These are phyloP conservation scores for Sordariomycetes sp. DNA, from an alignment of 2,329 filamentous ascomycete genomes.

Conservation along the genomic window DNA sequence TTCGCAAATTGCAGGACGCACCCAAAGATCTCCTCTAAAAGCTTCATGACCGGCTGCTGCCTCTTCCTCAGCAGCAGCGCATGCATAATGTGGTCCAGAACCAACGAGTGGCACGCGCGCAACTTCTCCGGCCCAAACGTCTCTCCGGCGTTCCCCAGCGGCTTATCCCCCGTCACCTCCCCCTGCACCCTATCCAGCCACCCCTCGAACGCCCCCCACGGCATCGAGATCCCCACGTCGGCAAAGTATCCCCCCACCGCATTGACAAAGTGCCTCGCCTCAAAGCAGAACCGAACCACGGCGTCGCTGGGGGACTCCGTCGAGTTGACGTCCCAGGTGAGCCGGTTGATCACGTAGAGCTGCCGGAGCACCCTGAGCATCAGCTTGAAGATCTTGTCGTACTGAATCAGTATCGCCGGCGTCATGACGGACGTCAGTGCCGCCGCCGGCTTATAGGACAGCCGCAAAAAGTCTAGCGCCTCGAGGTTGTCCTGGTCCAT, in stretches of 20 bases:
- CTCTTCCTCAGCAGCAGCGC: slow-evolving; percentile 60
- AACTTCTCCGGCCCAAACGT: slow-evolving; percentile 52
- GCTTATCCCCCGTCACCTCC: slow-evolving; percentile 27
- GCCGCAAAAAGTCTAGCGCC: slow-evolving; percentile 82
- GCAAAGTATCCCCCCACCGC: slow-evolving; percentile 67
- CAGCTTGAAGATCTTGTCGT: slow-evolving; percentile 74
- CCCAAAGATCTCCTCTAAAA: slow-evolving; percentile 67
- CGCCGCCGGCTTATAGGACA: slow-evolving; percentile 69
- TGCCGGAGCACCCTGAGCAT: slow-evolving; percentile 67
- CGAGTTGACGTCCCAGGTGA: slow-evolving; percentile 43
- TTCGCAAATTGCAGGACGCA: slow-evolving; percentile 61
- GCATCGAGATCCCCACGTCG: slow-evolving; percentile 58
- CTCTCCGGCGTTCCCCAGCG: slow-evolving; percentile 28
- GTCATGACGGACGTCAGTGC: slow-evolving; percentile 66
- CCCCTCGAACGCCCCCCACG: slow-evolving; percentile 58
- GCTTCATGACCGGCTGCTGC: slow-evolving; percentile 56
- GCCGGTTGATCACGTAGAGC: slow-evolving; percentile 57
- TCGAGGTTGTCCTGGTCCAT: slow-evolving; percentile 73
- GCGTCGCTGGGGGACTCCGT: slow-evolving; percentile 20
- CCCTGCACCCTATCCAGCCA: slow-evolving; percentile 52
- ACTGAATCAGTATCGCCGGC: slow-evolving; percentile 55
- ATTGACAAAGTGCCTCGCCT: slow-evolving; percentile 69
- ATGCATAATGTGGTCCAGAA: slow-evolving; percentile 63
- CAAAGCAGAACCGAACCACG: slow-evolving; percentile 50
- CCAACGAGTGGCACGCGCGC: slow-evolving; percentile 55